Evolutionary conservation across 176 grass and related monocot species (phyloP), one percentile per base, ranked within the genome.

Genomic region (Lolium rigidum): DNA sequence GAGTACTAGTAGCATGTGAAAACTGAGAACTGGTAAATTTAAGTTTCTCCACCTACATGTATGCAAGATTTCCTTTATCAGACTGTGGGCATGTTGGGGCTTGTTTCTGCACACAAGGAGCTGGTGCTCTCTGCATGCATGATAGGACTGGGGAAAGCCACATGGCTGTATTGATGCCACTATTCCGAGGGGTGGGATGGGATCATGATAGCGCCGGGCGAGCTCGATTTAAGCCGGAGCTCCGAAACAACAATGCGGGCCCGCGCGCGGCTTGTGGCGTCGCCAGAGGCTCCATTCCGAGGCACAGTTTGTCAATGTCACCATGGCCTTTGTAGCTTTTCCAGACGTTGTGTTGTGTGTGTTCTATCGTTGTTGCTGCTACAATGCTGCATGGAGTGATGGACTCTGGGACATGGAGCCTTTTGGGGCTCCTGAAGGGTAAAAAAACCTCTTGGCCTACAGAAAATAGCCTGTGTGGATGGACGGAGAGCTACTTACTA

Each of bases 221-320:
- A 70, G 83, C 70, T 55, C 20, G 74, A 71, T 86, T 82, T 80
- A 82, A 78, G 88, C 79, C 43, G 81, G 83, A 28, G 88, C 83
- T 77, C 62, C 62, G 4, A 5, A 5, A 82, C 81, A 85, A 69
- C 83, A 69, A 77, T 51, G 70, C 14, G 78, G 88, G 10, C 41
- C 77, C 83, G 58, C 70, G 7, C 78, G 58, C 70, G 7, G 71
- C 78, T 82, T 71, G 84, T 55, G 74, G 44, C 10, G 55, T 78
- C 78, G 79, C 81, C 88, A 90, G 88, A 37, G 79, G 58, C 88
- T 85, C 83, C 62, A 86, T 82, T 90, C 79, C 76, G 83, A 86
- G 83, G 78, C 78, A 82, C 88, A 78, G 83, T 90, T 86, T 86
- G 88, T 82, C 83, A 86, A 90, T 90, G 78, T 82, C 88, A 82